Evolutionary conservation across 257 asterid genomes (phyloP), one percentile per base, ranked within the genome.

Genomic region (Solanum habrochaites): DNA sequence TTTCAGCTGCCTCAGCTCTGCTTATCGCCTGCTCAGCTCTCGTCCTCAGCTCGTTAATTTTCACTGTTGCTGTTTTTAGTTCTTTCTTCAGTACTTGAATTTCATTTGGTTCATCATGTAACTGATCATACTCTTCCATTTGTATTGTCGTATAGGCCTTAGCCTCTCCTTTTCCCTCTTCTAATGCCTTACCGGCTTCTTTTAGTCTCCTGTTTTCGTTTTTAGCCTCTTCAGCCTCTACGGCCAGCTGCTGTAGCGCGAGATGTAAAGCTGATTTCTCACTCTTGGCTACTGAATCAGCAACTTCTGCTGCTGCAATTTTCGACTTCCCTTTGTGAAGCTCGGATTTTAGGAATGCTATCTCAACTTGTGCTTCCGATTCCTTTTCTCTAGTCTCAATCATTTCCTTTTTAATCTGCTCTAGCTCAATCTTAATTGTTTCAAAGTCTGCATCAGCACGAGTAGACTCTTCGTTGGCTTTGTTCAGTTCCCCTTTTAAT

Each of bases 1-100:
- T 96, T 86, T 94, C 98, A 1, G 97, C 98, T 1, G 92, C 94
- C 80, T 95, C 97, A 0, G 98, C 98, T 64, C 98, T 88, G 93
- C 94, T 93, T 60, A 89, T 93, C 9, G 98, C 98, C 37, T 94
- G 98, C 71, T 94, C 98, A n/a, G 94, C 92, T 60, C 97, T 67
- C 25, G 92, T 90, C 92, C 98, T 87, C 31, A 92, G 88, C 89
- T 94, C 98, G 8, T 88, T 90, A 6, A 91, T 87, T 66, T 91
- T 94, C 82, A 86, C 6, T 8, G 71, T 83, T 7, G 95, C 91
- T 7, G 32, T 67, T 70, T 92, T 94, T 47, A 94, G 60, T 75
- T 94, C 98, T 80, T 86, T 91, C 91, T 60, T 93, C 66, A 32
- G 5, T 83, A 75, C 49, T 88, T 91, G 85, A 86, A 12, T 86